Evolutionary conservation across 352 stramenopile species (phyloP).

Genomic region (Phytopythium boreale): DNA sequence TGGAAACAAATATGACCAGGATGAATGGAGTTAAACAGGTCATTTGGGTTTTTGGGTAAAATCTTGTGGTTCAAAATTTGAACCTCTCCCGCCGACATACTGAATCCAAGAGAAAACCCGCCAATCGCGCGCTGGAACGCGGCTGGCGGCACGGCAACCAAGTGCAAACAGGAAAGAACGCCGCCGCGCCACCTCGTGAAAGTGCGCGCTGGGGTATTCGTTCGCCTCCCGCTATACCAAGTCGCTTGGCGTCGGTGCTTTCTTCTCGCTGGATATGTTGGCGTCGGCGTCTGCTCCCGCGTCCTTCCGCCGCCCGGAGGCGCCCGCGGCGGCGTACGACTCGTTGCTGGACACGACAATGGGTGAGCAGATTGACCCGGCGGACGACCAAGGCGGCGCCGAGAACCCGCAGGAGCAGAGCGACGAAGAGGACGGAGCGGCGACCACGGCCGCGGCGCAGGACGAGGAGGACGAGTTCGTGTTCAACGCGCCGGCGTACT

Average conservation of each 20-base stretch:
- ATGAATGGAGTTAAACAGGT: background rate
- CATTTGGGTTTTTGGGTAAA: background rate
- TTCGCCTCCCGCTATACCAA: background rate
- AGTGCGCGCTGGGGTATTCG: background rate
- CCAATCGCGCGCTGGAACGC: background rate
- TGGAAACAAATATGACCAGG: background rate
- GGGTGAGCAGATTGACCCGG: conserved; percentile 10
- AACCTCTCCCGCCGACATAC: background rate
- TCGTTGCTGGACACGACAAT: conserved; percentile 33
- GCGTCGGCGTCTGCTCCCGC: background rate
- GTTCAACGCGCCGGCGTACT: conserved; percentile 81
- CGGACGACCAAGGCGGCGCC: conserved; percentile 6
- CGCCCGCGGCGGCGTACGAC: background rate
- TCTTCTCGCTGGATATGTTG: background rate
- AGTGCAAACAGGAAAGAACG: background rate
- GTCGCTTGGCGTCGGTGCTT: too few species aligned
- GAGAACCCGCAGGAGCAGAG: conserved; percentile 16
- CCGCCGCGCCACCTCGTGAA: background rate
- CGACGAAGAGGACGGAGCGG: conserved; percentile 19
- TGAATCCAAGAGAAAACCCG: background rate
- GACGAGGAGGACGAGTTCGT: conserved; percentile 65
- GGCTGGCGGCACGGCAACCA: too few species aligned
- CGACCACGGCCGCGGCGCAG: conserved; percentile 21
- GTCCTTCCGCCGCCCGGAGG: background rate
- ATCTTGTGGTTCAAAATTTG: background rate